phyloP scores from a whole-genome alignment of 169 alveolate genomes.

The Ichthyophthirius multifiliis region DNA sequence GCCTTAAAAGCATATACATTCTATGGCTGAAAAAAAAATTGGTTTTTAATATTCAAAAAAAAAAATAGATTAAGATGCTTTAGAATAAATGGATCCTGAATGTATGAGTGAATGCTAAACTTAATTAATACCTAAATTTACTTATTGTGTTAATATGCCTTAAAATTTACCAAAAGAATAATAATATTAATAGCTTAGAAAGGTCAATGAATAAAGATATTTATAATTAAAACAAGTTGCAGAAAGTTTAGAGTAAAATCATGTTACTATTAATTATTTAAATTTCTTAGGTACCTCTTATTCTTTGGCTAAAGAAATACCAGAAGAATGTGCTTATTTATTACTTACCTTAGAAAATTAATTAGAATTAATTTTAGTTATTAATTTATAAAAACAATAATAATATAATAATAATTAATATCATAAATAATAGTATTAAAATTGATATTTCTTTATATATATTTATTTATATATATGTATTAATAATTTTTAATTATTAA shows the following conservation, averaged over 20 bases:
- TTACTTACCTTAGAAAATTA: neutral
- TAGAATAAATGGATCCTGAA: slow-evolving; percentile 14
- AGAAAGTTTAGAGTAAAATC: neutral
- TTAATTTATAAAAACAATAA: neutral
- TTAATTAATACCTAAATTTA: neutral
- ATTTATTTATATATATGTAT: too few species aligned
- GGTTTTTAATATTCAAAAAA: neutral
- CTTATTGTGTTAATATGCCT: slow-evolving; percentile 4
- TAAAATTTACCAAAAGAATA: neutral
- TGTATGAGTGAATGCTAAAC: slow-evolving; percentile 7
- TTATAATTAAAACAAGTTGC: neutral
- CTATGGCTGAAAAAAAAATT: slow-evolving; percentile 5
- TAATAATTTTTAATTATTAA: too few species aligned
- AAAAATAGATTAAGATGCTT: slow-evolving; percentile 4
- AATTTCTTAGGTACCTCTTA: neutral
- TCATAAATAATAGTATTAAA: too few species aligned
- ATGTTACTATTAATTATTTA: neutral
- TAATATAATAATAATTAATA: too few species aligned
- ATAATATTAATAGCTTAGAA: neutral
- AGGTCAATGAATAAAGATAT: neutral
- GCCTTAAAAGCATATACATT: slow-evolving; percentile 3
- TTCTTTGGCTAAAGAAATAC: neutral
- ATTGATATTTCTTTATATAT: too few species aligned
- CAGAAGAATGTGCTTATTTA: slow-evolving; percentile 1
- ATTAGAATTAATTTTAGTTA: neutral